Base-by-base conservation (phyloP, 2,329 filamentous ascomycete species). In the Metarhizium anisopliae region DNA sequence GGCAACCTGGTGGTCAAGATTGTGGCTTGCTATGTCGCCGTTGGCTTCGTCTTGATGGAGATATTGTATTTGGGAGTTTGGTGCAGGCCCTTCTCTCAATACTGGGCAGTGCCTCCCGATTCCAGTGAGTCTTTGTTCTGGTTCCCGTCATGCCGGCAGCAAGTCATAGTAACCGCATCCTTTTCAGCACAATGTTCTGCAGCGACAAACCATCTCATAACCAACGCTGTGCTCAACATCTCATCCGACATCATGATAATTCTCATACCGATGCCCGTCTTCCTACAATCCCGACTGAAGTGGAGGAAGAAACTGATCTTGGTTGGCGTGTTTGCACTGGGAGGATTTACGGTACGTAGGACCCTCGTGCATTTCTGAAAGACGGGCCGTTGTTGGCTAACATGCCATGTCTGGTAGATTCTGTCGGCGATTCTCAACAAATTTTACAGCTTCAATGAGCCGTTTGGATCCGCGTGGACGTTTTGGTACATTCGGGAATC, bases 161-260 rank as follows among this genome's bases (percentile, higher is more conserved):
- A n/a, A 10, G n/a, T 2, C 35, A 2, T 20, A 20, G 18, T 11
- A 51, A 4, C 32, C 14, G 20, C 14, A 7, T 38, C 16, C 2
- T 36, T 2, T 45, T n/a, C 38, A 78, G 76, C 71, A 1, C 80
- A 85, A 72, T 85, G 81, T 63, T 79, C 80, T 1, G 77, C 81
- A 0, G 75, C 79, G 2, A 72, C 77, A 16, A 72, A 82, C 62
- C 83, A 83, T 61, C 73, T 82, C 11, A 82, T 83, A 52, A 77
- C 79, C 16, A 82, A 84, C 57, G 76, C 79, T 1, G 72, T 75
- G 4, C 77, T 85, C 63, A 85, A 86, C 60, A 77, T 85, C 51
- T 76, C 78, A 2, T 83, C 80, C 30, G 83, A 85, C 59, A 42
- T 83, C 2, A 74, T 81, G 69, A 84, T 86, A 63, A 77, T 85